phyloP scores from a whole-genome alignment of 208 protist genomes.

The Wallacemonas sp. region DNA sequence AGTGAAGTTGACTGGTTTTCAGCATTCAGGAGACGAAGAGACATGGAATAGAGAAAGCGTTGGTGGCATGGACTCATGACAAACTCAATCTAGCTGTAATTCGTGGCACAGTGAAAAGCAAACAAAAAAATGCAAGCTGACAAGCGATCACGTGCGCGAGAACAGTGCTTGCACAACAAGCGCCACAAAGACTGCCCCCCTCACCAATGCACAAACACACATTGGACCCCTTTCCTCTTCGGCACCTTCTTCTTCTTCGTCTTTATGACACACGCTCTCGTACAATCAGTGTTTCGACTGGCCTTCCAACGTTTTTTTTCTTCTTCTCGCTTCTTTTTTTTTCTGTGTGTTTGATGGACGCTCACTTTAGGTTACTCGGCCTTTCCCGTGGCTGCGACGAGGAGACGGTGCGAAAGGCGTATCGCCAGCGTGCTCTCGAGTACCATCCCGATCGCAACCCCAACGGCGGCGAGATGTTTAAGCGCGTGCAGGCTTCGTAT shows the following conservation, averaged over 20 bases:
- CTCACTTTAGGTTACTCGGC: slow-evolving; percentile 63
- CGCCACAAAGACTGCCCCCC: background rate
- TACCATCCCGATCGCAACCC: slow-evolving; percentile 95
- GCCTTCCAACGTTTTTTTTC: background rate
- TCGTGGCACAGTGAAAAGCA: too few species aligned
- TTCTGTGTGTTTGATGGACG: slow-evolving; percentile 22
- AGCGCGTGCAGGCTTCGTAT: slow-evolving; percentile 93
- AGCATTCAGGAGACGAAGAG: background rate
- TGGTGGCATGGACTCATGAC: too few species aligned
- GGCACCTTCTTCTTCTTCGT: background rate
- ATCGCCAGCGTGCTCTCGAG: slow-evolving; percentile 89
- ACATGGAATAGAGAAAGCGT: background rate
- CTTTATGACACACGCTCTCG: background rate
- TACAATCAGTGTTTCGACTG: background rate
- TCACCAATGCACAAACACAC: background rate
- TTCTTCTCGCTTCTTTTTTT: slow-evolving; percentile 9
- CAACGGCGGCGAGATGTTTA: slow-evolving; percentile 75
- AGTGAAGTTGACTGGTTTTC: too few species aligned
- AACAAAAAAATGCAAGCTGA: too few species aligned
- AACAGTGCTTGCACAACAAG: too few species aligned
- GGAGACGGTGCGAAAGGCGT: slow-evolving; percentile 90
- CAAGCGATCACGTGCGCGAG: too few species aligned
- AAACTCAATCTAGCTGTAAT: too few species aligned
- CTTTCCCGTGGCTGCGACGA: slow-evolving; percentile 72
- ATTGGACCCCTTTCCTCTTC: background rate